phyloP scores from a whole-genome alignment of 129 eudicot species.

The Tanacetum coccineum region DNA sequence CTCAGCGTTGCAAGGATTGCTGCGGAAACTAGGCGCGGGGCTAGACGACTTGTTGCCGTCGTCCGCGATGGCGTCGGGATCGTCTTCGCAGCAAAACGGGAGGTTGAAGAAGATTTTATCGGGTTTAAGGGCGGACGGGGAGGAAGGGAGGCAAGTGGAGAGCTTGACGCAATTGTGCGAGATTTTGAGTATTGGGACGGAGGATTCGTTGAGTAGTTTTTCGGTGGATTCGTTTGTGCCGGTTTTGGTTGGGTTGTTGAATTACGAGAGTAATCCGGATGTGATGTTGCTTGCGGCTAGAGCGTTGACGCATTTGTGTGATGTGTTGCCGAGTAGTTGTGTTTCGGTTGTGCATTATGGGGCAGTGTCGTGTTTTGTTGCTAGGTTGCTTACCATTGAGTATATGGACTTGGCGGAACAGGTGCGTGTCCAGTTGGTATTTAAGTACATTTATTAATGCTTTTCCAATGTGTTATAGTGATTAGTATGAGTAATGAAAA shows the following conservation, averaged over 20 bases:
- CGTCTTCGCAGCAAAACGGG: slow-evolving; percentile 86
- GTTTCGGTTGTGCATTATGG: slow-evolving; percentile 98
- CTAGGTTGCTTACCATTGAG: slow-evolving; percentile 81
- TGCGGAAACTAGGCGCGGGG: slow-evolving; percentile 87
- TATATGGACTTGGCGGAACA: slow-evolving; percentile 99
- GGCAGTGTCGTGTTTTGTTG: slow-evolving; percentile 87
- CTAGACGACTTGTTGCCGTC: slow-evolving; percentile 90
- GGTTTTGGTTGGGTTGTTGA: slow-evolving; percentile 83
- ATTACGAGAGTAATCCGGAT: slow-evolving; percentile 86
- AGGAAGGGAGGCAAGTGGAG: slow-evolving; percentile 92
- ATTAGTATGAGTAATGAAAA: no score
- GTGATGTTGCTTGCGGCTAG: slow-evolving; percentile 93
- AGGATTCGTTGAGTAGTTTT: slow-evolving; percentile 82
- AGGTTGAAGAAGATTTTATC: slow-evolving; percentile 78
- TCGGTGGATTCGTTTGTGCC: slow-evolving; percentile 96
- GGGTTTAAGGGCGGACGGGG: slow-evolving; percentile 89
- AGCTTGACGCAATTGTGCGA: slow-evolving; percentile 86
- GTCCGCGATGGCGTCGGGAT: slow-evolving; percentile 82
- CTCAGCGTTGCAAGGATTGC: slow-evolving; percentile 86
- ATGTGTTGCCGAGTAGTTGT: slow-evolving; percentile 86
- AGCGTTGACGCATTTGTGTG: slow-evolving; percentile 90
- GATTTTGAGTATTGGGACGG: slow-evolving; percentile 86
- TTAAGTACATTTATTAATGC: no score
- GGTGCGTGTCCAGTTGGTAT: slow-evolving; percentile 32
- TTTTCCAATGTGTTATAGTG: no score